Percentiles rank a stretch among this genome's conserved stretches.
These are phyloP conservation scores for Canna indica DNA, from an alignment of 176 grass and related monocot species.

Conservation along the genomic window DNA sequence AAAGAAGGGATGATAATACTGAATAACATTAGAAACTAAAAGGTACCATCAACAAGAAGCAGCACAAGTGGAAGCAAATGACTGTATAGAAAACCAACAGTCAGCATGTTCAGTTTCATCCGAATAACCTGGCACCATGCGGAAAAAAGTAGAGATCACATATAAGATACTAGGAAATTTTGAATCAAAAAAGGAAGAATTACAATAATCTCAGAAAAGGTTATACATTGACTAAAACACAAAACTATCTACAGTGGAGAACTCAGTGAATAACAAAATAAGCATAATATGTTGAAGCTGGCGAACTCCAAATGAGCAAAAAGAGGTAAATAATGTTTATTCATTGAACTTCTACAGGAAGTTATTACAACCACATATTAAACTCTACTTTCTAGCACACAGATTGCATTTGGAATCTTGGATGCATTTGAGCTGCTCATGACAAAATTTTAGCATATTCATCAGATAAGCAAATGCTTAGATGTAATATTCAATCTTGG, in stretches of 20 bases:
- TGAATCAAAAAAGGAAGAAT: background rate
- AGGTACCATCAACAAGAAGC: constrained; percentile 83
- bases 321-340: background rate
- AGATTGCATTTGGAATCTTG: background rate
- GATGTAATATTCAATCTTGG: background rate
- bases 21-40: constrained; percentile 14
- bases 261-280: background rate
- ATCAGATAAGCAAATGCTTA: background rate
- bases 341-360: background rate
- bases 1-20: background rate
- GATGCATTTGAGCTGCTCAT: background rate
- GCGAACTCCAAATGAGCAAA: too few relatives aligned
- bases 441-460: background rate
- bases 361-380: background rate
- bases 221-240: background rate
- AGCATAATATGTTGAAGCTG: too few relatives aligned
- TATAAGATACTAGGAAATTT: background rate
- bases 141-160: background rate
- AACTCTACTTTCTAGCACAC: background rate
- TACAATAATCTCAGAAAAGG: background rate
- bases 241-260: background rate
- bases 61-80: constrained; percentile 79
- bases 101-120: constrained; percentile 51
- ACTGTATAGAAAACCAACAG: constrained; percentile 75
- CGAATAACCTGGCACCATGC: constrained; percentile 45